Evolutionary conservation across 2,329 filamentous ascomycete genomes (phyloP).

Genomic region (Fusarium sp.): DNA sequence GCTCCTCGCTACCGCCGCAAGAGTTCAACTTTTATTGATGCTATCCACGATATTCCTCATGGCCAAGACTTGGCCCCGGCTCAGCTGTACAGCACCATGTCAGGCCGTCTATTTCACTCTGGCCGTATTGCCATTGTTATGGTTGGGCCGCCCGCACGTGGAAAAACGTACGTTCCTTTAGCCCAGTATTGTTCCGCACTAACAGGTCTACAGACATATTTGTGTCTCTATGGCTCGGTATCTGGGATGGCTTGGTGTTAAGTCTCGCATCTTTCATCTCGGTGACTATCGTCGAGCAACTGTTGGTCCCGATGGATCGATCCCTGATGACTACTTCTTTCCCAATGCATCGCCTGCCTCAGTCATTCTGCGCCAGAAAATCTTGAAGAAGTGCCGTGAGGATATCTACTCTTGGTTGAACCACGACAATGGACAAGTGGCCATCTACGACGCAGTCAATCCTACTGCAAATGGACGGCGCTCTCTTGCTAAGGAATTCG

Average conservation of each 20-base stretch:
- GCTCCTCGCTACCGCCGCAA: constrained; percentile 90
- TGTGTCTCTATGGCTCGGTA: constrained; percentile 96
- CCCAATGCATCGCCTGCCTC: constrained; percentile 93
- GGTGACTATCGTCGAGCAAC: constrained; percentile 96
- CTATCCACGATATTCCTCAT: constrained; percentile 92
- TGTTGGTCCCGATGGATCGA: constrained; percentile 82
- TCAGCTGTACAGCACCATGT: constrained; percentile 98
- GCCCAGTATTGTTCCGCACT: constrained; percentile 19
- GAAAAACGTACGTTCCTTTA: constrained; percentile 80
- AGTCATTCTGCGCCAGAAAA: constrained; percentile 95
- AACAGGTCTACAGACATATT: constrained; percentile 74
- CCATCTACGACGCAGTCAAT: constrained; percentile 98
- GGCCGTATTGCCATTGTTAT: constrained; percentile 97
- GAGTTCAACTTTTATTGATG: constrained; percentile 97
- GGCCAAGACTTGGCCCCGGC: constrained; percentile 88
- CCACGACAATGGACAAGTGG: constrained; percentile 97
- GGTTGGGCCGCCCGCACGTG: constrained; percentile 92
- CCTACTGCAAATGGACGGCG: constrained; percentile 85
- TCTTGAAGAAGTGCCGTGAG: constrained; percentile 95
- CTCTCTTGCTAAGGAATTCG: constrained; percentile 92
- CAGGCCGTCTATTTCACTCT: constrained; percentile 95
- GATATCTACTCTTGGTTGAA: constrained; percentile 98
- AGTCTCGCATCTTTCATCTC: constrained; percentile 96
- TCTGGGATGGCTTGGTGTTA: constrained; percentile 95
- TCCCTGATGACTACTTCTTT: constrained; percentile 98